Conservation (phyloP, 345 rosid genomes). For the Syzygium oleosum region DNA sequence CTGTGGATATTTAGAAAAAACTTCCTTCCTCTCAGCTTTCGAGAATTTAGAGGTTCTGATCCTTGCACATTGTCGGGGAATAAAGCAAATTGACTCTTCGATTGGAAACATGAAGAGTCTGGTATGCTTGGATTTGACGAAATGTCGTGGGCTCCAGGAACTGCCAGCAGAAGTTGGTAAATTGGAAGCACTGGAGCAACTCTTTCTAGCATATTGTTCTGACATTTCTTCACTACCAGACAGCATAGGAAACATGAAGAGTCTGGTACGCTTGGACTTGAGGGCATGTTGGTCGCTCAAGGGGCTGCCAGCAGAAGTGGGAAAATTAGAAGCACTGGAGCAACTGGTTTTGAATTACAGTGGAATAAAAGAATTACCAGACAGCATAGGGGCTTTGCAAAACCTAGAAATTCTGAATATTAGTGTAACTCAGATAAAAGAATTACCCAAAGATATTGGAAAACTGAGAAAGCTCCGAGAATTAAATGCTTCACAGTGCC, state of each 20-base stretch:
- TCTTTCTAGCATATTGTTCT: too few species aligned
- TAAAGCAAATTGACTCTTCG: not conserved
- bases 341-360: too few species aligned
- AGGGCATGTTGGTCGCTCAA: fast-evolving
- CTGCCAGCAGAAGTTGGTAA: not conserved
- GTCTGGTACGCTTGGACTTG: not conserved
- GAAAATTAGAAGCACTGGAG: too few species aligned
- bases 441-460: not conserved
- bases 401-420: too few species aligned
- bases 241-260: not conserved
- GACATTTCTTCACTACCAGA: too few species aligned
- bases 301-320: not conserved
- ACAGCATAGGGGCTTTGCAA: too few species aligned
- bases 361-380: too few species aligned
- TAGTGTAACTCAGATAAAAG: too few species aligned
- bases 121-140: not conserved
- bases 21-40: not conserved
- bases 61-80: fast-evolving
- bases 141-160: fast-evolving
- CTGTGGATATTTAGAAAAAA: not conserved
- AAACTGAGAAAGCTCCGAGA: not conserved
- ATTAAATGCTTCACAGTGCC: fast-evolving
- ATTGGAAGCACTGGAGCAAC: too few species aligned
- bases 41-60: not conserved
- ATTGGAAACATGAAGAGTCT: not conserved